Evolutionary conservation across 1,139 yeast genomes (phyloP).

Genomic region (Arxiozyma telluris): DNA sequence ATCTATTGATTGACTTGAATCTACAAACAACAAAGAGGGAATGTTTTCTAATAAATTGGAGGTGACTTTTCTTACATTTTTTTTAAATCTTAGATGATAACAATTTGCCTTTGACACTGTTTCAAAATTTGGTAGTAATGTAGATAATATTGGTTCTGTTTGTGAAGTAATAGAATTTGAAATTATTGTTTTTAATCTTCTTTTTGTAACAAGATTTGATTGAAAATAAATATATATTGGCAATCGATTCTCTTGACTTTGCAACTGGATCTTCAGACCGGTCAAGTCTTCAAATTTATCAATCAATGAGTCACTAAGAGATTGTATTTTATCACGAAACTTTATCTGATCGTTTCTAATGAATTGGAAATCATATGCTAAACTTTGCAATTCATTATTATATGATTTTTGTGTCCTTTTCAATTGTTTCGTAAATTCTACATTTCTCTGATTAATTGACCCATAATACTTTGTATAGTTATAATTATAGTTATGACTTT

Average conservation of each 20-base stretch:
- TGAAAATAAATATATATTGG: constrained; percentile 24
- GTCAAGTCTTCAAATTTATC: constrained; percentile 20
- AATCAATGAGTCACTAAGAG: constrained; percentile 16
- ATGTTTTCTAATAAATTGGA: constrained; percentile 13
- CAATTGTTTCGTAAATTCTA: constrained; percentile 4
- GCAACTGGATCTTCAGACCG: constrained; percentile 15
- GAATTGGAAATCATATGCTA: constrained; percentile 18
- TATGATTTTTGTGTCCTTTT: constrained; percentile 11
- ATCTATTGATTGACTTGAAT: constrained; percentile 17
- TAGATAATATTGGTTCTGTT: constrained; percentile 18
- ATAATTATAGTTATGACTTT: no score
- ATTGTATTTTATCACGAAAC: constrained; percentile 16
- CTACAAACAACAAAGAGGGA: constrained; percentile 19
- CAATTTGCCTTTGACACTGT: constrained; percentile 11
- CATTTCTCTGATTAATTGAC: not conserved
- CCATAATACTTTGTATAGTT: not conserved
- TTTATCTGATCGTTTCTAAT: constrained; percentile 21
- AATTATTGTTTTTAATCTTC: constrained; percentile 13
- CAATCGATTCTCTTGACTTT: constrained; percentile 12
- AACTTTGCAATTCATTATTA: constrained; percentile 12
- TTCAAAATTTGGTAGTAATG: constrained; percentile 13
- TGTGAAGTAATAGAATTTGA: constrained; percentile 16
- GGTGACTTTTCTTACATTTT: constrained; percentile 11
- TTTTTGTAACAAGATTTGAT: constrained; percentile 13
- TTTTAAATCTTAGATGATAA: constrained; percentile 14